A percentile compares a stretch with the other conserved stretches of the same genome.
Conservation (phyloP, 1,284 basidiomycete genomes). For the Leccinum griseonigrum region DNA sequence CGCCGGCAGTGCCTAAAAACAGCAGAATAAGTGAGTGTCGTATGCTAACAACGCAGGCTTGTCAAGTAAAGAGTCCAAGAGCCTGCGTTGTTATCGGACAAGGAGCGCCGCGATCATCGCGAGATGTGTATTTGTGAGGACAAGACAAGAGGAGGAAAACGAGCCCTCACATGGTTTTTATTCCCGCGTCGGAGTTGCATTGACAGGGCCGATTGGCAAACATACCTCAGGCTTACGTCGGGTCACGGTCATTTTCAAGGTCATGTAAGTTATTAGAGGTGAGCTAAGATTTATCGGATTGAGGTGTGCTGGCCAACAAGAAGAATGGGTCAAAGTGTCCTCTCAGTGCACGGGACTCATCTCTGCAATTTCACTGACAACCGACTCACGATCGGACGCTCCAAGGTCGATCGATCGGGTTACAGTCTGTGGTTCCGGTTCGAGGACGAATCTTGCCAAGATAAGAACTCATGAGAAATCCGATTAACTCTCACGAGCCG, state of each 20-base stretch:
- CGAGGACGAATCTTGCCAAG: constrained; percentile 2
- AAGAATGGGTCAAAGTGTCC: neutral
- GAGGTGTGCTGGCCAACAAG: neutral
- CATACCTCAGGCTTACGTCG: too few species aligned
- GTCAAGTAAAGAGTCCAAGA: constrained; percentile 7
- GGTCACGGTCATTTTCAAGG: too few species aligned
- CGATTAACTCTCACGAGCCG: neutral
- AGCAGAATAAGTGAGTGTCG: neutral
- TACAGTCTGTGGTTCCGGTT: neutral
- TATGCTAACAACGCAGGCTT: constrained; percentile 18
- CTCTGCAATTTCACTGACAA: neutral
- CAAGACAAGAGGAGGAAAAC: neutral
- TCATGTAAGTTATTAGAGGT: neutral
- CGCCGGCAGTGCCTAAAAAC: constrained; percentile 3
- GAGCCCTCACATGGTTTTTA: neutral
- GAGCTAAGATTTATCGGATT: neutral
- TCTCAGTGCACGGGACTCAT: neutral
- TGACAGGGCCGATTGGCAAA: neutral
- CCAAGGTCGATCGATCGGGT: neutral
- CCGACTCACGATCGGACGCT: neutral
- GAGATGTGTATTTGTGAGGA: constrained; percentile 12
- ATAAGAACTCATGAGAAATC: constrained; percentile 13
- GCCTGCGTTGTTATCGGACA: constrained; percentile 34
- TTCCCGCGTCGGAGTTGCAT: constrained; percentile 14
- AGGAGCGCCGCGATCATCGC: constrained; percentile 35